Percentiles rank a stretch among this genome's conserved stretches.
phyloP scores from a whole-genome alignment of 2,329 filamentous ascomycete genomes.

The Cordyceps tenuipes region DNA sequence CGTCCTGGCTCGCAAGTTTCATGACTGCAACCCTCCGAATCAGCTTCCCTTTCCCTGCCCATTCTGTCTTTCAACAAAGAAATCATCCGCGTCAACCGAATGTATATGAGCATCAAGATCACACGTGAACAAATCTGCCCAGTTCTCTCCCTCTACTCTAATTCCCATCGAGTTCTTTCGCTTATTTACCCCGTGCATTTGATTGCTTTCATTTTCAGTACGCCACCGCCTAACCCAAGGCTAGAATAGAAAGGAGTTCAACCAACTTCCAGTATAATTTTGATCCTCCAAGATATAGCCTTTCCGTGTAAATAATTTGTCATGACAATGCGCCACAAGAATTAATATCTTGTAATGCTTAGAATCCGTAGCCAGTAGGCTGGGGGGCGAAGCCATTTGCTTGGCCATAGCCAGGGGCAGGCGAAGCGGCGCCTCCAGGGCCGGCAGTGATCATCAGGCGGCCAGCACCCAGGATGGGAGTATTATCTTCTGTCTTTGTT shows the following conservation, averaged over 20 bases:
- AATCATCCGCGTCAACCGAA: neutral
- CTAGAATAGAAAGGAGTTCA: neutral
- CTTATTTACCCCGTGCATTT: neutral
- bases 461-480: slow-evolving; percentile 80
- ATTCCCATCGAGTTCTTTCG: neutral
- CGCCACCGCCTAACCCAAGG: neutral
- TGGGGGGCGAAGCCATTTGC: slow-evolving; percentile 86
- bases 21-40: neutral
- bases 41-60: neutral
- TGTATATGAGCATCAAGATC: neutral
- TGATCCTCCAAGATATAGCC: neutral
- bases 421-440: slow-evolving; percentile 52
- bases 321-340: neutral
- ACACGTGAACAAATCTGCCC: neutral
- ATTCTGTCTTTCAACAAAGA: neutral
- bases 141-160: neutral
- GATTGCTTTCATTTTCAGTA: neutral
- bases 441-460: slow-evolving; percentile 95
- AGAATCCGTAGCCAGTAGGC: slow-evolving; percentile 68
- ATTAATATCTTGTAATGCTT: slow-evolving; percentile 20
- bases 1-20: slow-evolving; percentile 3
- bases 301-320: neutral
- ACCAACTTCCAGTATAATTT: neutral
- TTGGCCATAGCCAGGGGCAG: slow-evolving; percentile 58
- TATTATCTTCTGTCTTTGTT: slow-evolving; percentile 85